Percentiles rank a stretch among this genome's conserved stretches.
These are phyloP conservation scores for Clausena lansium DNA, from an alignment of 345 rosid species.

Conservation along the genomic window DNA sequence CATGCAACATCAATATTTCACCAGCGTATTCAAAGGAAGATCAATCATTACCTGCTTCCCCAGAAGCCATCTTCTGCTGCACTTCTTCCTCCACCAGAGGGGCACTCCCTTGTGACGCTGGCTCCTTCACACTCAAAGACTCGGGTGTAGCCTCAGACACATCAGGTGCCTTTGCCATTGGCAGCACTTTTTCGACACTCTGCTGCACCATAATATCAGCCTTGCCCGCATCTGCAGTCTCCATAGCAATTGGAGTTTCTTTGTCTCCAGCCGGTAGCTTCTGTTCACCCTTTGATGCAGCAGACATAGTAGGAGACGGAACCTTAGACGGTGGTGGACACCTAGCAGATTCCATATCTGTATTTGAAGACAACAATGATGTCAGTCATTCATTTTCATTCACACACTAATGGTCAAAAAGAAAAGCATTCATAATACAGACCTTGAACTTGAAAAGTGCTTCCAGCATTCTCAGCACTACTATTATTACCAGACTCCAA, in stretches of 20 bases:
- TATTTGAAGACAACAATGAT: conserved; percentile 6
- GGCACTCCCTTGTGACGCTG: conserved; percentile 63
- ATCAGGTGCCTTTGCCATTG: conserved; percentile 44
- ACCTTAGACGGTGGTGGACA: conserved; percentile 54
- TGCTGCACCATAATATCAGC: conserved; percentile 38
- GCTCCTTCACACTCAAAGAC: conserved; percentile 70
- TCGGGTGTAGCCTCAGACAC: conserved; percentile 65
- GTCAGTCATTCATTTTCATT: conserved; percentile 7
- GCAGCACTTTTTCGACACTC: conserved; percentile 41
- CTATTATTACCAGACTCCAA: conserved; percentile 88
- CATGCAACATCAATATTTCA: not conserved
- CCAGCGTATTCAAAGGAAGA: conserved; percentile 1
- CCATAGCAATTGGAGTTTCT: conserved; percentile 41
- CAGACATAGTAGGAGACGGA: conserved; percentile 77
- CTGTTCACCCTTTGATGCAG: conserved; percentile 71
- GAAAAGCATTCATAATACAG: conserved; percentile 22
- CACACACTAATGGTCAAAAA: conserved; percentile 11
- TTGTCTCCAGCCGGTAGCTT: conserved; percentile 30
- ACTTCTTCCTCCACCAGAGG: conserved; percentile 62
- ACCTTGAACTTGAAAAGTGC: conserved; percentile 89
- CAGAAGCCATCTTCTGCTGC: conserved; percentile 60
- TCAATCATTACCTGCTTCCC: conserved; percentile 57
- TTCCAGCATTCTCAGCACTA: conserved; percentile 82
- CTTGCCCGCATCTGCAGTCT: conserved; percentile 40
- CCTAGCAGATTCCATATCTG: conserved; percentile 84